phyloP scores from a whole-genome alignment of 495 filamentous ascomycete species.

The Aspergillus bertholletiae region DNA sequence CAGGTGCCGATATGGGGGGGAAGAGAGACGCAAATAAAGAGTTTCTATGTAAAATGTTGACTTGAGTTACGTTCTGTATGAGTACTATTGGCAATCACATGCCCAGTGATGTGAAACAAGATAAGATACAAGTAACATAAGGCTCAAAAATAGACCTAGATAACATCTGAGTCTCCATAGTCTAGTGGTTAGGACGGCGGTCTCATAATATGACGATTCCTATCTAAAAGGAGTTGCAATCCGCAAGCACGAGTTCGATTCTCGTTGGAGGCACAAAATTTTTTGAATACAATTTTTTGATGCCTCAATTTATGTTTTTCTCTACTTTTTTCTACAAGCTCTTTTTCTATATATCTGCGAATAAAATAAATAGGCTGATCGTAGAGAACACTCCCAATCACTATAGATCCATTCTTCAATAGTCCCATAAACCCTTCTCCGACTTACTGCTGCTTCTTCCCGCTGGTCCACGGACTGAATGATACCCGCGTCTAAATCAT shows the following conservation, averaged over 20 bases:
- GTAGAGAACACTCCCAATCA: too few species aligned
- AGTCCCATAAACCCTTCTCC: too few species aligned
- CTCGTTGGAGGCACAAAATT: background rate
- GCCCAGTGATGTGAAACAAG: too few species aligned
- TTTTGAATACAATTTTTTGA: background rate
- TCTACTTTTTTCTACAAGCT: background rate
- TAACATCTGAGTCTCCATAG: background rate
- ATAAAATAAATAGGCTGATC: too few species aligned
- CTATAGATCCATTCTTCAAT: too few species aligned
- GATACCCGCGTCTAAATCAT: too few species aligned
- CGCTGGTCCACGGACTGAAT: too few species aligned
- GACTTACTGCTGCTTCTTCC: too few species aligned
- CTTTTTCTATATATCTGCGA: too few species aligned
- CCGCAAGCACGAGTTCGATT: conserved; percentile 1
- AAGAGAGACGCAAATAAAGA: conserved; percentile 8
- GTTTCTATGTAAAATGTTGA: background rate
- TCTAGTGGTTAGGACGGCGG: conserved; percentile 1
- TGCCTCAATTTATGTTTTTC: background rate
- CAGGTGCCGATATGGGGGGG: background rate
- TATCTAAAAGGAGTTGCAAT: conserved; percentile 1
- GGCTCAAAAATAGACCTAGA: too few species aligned
- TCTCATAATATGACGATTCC: background rate
- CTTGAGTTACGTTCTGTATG: background rate
- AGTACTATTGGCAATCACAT: background rate
- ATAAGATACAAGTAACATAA: too few species aligned